These are phyloP conservation scores for Amanita thiersii DNA, from an alignment of 768 basidiomycete species.

Conservation along the genomic window DNA sequence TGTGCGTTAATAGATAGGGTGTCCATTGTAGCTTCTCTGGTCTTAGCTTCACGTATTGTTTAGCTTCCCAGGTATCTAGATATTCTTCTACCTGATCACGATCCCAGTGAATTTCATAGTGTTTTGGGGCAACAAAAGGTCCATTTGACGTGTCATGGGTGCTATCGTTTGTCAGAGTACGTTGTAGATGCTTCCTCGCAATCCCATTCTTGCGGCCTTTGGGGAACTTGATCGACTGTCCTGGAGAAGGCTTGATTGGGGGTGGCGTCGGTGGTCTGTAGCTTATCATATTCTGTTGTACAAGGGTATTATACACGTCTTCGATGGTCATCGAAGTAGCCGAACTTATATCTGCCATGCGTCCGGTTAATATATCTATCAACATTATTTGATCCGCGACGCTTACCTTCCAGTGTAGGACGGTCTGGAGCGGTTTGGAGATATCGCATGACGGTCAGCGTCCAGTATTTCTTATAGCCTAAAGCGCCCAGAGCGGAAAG, in stretches of 20 bases:
- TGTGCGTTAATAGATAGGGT: slow-evolving; percentile 45
- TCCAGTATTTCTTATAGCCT: slow-evolving; percentile 97
- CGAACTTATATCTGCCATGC: slow-evolving; percentile 61
- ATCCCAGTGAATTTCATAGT: slow-evolving; percentile 76
- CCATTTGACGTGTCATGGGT: slow-evolving; percentile 32
- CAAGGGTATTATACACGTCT: slow-evolving; percentile 73
- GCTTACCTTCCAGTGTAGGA: slow-evolving; percentile 69
- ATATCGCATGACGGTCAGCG: slow-evolving; percentile 76
- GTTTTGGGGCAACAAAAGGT: slow-evolving; percentile 53
- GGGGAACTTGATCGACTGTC: slow-evolving; percentile 68
- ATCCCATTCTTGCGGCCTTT: slow-evolving; percentile 63
- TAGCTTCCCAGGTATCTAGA: slow-evolving; percentile 62
- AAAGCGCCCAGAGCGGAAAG: slow-evolving; percentile 87
- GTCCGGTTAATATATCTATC: background rate
- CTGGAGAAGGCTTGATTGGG: slow-evolving; percentile 57
- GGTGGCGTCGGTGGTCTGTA: slow-evolving; percentile 42
- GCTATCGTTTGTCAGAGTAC: slow-evolving; percentile 42
- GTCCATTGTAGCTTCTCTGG: slow-evolving; percentile 91
- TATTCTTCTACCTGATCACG: slow-evolving; percentile 55
- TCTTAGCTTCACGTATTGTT: slow-evolving; percentile 67
- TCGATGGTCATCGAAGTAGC: slow-evolving; percentile 89
- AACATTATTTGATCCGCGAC: background rate
- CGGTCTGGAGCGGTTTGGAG: slow-evolving; percentile 48
- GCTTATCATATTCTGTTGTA: slow-evolving; percentile 67
- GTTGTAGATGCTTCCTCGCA: slow-evolving; percentile 56